Base-by-base conservation (phyloP, 257 asterid species). In the Mitragyna speciosa region DNA sequence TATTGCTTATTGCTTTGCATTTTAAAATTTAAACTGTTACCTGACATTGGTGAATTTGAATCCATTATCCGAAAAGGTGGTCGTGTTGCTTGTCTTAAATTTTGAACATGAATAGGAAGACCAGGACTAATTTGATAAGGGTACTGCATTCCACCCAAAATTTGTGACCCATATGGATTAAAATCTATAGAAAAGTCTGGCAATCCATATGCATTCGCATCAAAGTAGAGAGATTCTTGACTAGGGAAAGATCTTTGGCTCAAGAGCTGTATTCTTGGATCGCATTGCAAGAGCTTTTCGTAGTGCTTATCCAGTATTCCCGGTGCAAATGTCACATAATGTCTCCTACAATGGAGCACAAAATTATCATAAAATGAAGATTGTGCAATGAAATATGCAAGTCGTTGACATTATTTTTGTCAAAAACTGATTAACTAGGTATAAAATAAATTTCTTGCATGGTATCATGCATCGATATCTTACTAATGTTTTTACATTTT, bases 231-330 rank as follows among this genome's bases (percentile, higher is more conserved):
- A 43, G 87, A 80, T 1, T 30, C 64, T 2, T n/a, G 76, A 70
- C 63, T 79, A 3, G 98, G 97, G 48, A 88, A 93, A 12, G 92
- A 89, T 10, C 72, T 73, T 67, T 63, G 84, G 68, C 90, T 89
- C 31, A 92, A 68, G 14, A 26, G 39, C 0, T 24, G 16, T 26
- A 93, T 72, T 0, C 88, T 82, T 74, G 70, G 68, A 39, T 90
- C 89, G 82, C 81, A 84, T 39, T 80, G 85, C 77, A 91, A 28
- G 20, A 94, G 87, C 84, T 87, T 91, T 33, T 89, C 88, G 31
- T 87, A 92, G 45, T 89, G 92, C 54, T 76, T 89, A 12, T 90
- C 94, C 26, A 94, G 85, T 2, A 68, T 11, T 43, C 94, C 97
- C 0, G 92, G 82, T 2, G 90, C 82, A 79, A 91, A 88, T 8